Evolutionary conservation across 345 rosid species (phyloP).

Genomic region (Fremontodendron californicum): DNA sequence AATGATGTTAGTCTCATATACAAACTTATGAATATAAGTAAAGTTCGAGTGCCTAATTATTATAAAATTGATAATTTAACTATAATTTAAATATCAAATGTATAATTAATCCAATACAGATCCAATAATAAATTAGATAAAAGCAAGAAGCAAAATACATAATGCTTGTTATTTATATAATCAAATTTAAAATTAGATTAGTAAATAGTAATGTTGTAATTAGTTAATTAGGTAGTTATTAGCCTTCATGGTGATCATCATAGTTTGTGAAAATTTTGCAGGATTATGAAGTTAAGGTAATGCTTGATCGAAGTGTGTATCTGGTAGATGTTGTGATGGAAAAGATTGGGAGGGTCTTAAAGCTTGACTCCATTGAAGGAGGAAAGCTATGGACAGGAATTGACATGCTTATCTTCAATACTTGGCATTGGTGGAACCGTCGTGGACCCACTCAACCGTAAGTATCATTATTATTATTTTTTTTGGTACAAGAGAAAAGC

Average conservation of each 20-base stretch:
- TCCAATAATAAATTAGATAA: no score
- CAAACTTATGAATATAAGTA: no score
- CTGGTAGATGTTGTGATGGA: slow-evolving; percentile 61
- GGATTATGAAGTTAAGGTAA: slow-evolving; percentile 58
- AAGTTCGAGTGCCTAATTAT: no score
- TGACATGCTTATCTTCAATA: slow-evolving; percentile 74
- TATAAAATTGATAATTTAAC: no score
- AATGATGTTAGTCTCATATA: neutral
- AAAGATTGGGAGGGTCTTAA: slow-evolving; percentile 56
- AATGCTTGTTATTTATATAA: neutral
- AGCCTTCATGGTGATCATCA: neutral
- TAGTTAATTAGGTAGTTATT: neutral
- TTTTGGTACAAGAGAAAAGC: neutral
- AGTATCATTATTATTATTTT: neutral
- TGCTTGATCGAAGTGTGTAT: slow-evolving; percentile 54
- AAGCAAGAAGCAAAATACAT: neutral
- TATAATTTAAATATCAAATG: neutral
- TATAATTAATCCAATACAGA: neutral
- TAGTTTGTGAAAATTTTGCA: slow-evolving; percentile 15
- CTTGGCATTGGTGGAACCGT: slow-evolving; percentile 94
- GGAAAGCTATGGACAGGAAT: slow-evolving; percentile 60
- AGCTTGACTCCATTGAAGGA: slow-evolving; percentile 66
- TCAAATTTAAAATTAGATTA: neutral
- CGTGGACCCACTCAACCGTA: slow-evolving; percentile 71
- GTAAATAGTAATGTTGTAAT: neutral